Evolutionary conservation across 148 eudicot genomes (phyloP).

Genomic region (Tetragonia tetragonoides): DNA sequence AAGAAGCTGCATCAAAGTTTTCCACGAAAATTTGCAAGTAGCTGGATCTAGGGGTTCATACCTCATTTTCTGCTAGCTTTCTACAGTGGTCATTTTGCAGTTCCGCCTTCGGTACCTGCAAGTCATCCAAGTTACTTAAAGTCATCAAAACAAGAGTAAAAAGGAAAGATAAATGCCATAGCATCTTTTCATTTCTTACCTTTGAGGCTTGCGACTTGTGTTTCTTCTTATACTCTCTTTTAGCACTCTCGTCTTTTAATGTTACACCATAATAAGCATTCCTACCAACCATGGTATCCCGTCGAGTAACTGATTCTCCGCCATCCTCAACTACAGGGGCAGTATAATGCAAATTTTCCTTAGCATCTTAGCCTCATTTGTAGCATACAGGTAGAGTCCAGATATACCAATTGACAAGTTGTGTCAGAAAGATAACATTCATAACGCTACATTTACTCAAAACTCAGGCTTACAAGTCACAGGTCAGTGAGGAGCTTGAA

Average conservation of each 20-base stretch:
- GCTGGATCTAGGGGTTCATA: conserved; percentile 1
- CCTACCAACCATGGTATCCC: conserved; percentile 19
- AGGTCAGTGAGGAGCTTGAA: background rate
- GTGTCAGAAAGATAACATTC: conserved; percentile 13
- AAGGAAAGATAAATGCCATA: too few species aligned
- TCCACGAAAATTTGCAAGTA: background rate
- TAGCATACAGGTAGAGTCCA: background rate
- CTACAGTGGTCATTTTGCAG: conserved; percentile 9
- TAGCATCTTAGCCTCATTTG: background rate
- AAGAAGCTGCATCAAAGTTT: too few species aligned
- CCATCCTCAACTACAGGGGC: conserved; percentile 35
- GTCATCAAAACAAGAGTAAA: background rate
- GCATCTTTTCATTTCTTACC: conserved; percentile 14
- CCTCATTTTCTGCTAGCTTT: conserved; percentile 31
- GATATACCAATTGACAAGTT: background rate
- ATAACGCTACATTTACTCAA: background rate
- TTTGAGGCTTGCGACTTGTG: conserved; percentile 27
- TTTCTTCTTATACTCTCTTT: conserved; percentile 24
- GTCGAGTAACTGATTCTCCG: conserved; percentile 31
- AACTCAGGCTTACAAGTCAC: background rate
- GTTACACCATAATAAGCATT: conserved; percentile 15
- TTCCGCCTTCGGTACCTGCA: conserved; percentile 25
- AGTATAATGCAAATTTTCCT: conserved; percentile 4
- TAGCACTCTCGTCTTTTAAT: conserved; percentile 15
- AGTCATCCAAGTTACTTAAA: background rate